Conservation (phyloP, 495 filamentous ascomycete genomes). For the Penicillium lagena region DNA sequence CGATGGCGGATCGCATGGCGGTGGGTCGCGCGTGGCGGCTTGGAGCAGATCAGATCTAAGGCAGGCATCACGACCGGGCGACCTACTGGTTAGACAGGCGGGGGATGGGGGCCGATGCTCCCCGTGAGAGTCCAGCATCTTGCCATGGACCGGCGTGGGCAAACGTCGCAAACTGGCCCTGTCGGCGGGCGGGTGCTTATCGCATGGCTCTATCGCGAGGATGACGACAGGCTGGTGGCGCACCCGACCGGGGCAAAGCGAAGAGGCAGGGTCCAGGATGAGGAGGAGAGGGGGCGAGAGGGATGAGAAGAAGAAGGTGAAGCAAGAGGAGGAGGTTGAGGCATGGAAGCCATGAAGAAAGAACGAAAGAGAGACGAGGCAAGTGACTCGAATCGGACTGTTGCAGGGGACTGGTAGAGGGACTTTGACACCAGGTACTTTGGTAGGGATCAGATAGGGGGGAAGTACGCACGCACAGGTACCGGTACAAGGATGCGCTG, state of each 20-base stretch:
- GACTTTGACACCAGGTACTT: too few relatives aligned
- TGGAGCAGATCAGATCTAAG: conserved; percentile 20
- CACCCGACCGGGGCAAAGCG: conserved; percentile 8
- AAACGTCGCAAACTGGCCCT: conserved; percentile 21
- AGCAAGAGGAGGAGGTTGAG: not conserved
- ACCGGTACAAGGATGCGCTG: too few relatives aligned
- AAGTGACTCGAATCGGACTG: too few relatives aligned
- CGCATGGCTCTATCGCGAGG: conserved; percentile 26
- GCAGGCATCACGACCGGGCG: conserved; percentile 3
- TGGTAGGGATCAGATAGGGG: too few relatives aligned
- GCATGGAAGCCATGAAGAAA: too few relatives aligned
- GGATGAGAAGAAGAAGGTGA: not conserved
- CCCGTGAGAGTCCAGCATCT: conserved; percentile 35
- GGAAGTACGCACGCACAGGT: too few relatives aligned
- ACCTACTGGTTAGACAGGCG: conserved; percentile 35
- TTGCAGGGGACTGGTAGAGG: too few relatives aligned
- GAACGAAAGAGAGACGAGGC: not conserved
- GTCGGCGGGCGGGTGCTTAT: conserved; percentile 18
- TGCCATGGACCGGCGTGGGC: conserved; percentile 13
- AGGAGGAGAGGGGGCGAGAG: not conserved
- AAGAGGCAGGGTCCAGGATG: not conserved
- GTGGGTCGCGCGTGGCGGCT: too few relatives aligned
- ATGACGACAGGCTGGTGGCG: conserved; percentile 7
- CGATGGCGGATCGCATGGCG: conserved; percentile 21
- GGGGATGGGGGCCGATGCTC: conserved; percentile 25